Conservation (phyloP, 306 rosid species). For the Prunus fruticosa region DNA sequence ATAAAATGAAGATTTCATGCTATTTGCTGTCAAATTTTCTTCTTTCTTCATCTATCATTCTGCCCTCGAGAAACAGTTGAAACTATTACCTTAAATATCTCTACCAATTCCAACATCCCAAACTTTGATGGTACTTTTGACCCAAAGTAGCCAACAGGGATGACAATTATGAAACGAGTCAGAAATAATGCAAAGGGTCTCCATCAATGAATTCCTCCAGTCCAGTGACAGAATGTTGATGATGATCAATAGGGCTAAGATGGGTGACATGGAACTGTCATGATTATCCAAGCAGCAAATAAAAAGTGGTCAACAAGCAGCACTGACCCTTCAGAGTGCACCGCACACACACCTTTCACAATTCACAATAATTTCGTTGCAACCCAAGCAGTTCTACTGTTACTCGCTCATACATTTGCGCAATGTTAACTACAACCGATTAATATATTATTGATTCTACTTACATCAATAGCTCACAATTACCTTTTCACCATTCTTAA, state of each 20-base stretch:
- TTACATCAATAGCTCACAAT: too few species aligned
- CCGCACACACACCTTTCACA: slow-evolving; percentile 8
- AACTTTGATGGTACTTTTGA: neutral
- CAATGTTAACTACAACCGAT: too few species aligned
- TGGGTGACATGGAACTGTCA: slow-evolving; percentile 15
- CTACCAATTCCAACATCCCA: neutral
- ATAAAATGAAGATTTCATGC: neutral
- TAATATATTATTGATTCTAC: too few species aligned
- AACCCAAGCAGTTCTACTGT: too few species aligned
- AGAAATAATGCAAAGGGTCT: slow-evolving; percentile 4
- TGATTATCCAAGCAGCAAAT: slow-evolving; percentile 4
- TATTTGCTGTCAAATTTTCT: neutral
- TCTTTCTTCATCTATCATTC: neutral
- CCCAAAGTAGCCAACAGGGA: neutral
- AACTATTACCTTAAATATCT: neutral
- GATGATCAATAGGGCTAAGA: slow-evolving; percentile 3
- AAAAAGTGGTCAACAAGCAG: slow-evolving; percentile 8
- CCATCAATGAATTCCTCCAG: neutral
- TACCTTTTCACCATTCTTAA: too few species aligned
- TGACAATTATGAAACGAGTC: neutral
- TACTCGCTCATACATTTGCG: too few species aligned
- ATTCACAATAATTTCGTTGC: neutral
- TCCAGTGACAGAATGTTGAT: neutral
- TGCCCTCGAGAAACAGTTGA: neutral
- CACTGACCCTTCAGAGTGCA: slow-evolving; percentile 1